A percentile compares a stretch with the other conserved stretches of the same genome.
Evolutionary conservation across 2,329 filamentous ascomycete genomes (phyloP).

Genomic region (Harringtonia aguacate): DNA sequence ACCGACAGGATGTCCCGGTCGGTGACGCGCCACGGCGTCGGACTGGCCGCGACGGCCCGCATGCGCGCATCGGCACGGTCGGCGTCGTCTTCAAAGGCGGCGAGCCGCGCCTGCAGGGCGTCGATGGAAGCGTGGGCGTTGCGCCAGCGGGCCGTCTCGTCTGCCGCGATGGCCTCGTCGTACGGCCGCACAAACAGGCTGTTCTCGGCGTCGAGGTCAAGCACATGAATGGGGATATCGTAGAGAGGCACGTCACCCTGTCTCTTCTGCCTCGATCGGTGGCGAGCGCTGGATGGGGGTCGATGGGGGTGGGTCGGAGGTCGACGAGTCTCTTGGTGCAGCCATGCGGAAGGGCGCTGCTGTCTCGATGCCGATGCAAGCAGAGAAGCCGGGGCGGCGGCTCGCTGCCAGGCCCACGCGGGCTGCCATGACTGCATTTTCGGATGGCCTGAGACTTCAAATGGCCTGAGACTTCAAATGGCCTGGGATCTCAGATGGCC

Average conservation of each 20-base stretch:
- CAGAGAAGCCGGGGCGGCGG: too few species aligned
- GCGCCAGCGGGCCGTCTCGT: constrained; percentile 19
- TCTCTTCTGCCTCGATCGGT: too few species aligned
- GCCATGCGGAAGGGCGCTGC: too few species aligned
- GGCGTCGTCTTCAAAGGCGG: constrained; percentile 18
- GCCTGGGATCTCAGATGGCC: too few species aligned
- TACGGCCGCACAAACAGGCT: constrained; percentile 30
- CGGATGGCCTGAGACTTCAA: too few species aligned
- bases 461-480: too few species aligned
- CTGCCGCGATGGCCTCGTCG: constrained; percentile 24
- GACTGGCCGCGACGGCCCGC: not conserved
- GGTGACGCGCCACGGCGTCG: constrained; percentile 27
- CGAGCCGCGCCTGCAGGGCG: constrained; percentile 17
- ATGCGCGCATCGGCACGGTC: constrained; percentile 5
- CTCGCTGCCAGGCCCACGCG: too few species aligned
- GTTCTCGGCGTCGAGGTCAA: constrained; percentile 42
- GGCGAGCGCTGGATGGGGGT: too few species aligned
- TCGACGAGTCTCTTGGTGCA: too few species aligned
- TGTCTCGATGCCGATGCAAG: too few species aligned
- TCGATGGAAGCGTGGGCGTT: constrained; percentile 8
- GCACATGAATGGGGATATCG: constrained; percentile 29
- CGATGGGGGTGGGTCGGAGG: too few species aligned
- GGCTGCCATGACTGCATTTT: too few species aligned
- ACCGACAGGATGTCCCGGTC: constrained; percentile 31
- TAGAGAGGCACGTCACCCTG: constrained; percentile 16